A percentile compares a stretch with the other conserved stretches of the same genome.
Conservation (phyloP, 2,329 filamentous ascomycete species). For the Pseudogymnoascus sp. region DNA sequence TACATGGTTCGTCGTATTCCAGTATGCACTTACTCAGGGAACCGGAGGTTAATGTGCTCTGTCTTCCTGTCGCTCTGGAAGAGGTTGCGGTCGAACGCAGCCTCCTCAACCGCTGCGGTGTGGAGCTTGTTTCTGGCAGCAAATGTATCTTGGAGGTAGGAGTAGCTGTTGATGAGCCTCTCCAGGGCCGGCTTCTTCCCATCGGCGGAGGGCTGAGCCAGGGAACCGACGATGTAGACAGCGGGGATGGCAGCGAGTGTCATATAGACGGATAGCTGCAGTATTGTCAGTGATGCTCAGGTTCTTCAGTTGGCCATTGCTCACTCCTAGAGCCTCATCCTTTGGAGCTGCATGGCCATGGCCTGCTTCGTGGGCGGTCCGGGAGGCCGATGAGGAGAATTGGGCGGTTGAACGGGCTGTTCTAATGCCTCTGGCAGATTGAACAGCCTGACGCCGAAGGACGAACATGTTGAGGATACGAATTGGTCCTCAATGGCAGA, state of each 20-base stretch:
- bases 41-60: slow-evolving; percentile 44
- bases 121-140: slow-evolving; percentile 51
- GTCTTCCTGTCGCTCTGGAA: slow-evolving; percentile 41
- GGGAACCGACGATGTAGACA: slow-evolving; percentile 35
- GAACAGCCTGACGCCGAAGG: slow-evolving; percentile 25
- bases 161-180: slow-evolving; percentile 46
- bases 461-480: slow-evolving; percentile 21
- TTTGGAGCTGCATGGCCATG: slow-evolving; percentile 31
- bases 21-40: slow-evolving; percentile 50
- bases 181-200: slow-evolving; percentile 36
- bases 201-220: slow-evolving; percentile 32
- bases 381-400: slow-evolving; percentile 8
- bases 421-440: slow-evolving; percentile 20
- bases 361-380: slow-evolving; percentile 17
- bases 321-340: slow-evolving; percentile 43
- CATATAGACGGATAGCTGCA: slow-evolving; percentile 39
- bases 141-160: slow-evolving; percentile 42
- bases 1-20: neutral
- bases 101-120: slow-evolving; percentile 52
- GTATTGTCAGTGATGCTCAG: slow-evolving; percentile 14
- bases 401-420: slow-evolving; percentile 11
- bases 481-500: slow-evolving; percentile 8
- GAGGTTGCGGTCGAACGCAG: slow-evolving; percentile 52
- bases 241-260: slow-evolving; percentile 37
- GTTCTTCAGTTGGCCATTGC: neutral